Conservation (phyloP, 106 monocot genomes). For the Posidonia australis region DNA sequence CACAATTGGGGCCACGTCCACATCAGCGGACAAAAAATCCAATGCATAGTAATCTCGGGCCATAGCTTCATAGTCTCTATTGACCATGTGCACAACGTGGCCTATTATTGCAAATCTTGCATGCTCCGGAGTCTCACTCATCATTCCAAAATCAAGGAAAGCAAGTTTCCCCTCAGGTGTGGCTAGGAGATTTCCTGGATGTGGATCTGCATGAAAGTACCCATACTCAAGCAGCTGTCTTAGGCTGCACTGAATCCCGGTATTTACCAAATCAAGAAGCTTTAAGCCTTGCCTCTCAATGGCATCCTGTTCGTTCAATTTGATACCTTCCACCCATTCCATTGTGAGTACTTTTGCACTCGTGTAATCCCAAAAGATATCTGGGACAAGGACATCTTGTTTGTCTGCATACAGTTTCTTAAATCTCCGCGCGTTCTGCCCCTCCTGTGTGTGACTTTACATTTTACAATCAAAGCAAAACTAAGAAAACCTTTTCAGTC, state of each 20-base stretch:
- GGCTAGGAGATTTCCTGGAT: constrained; percentile 95
- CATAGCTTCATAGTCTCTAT: constrained; percentile 99
- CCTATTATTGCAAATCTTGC: constrained; percentile 95
- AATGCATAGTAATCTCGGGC: constrained; percentile 94
- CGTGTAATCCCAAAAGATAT: constrained; percentile 99
- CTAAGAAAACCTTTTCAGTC: neutral
- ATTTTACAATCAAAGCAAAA: neutral
- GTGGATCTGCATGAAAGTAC: constrained; percentile 97
- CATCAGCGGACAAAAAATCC: constrained; percentile 76
- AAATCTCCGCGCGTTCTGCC: constrained; percentile 94
- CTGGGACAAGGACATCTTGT: constrained; percentile 83
- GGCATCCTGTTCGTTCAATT: constrained; percentile 86
- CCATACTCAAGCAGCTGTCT: constrained; percentile 97
- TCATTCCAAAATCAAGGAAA: constrained; percentile 99
- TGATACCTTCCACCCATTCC: constrained; percentile 96
- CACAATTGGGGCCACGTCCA: constrained; percentile 96
- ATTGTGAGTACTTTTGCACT: constrained; percentile 95
- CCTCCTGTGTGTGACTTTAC: constrained; percentile 53
- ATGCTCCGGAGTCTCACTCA: constrained; percentile 97
- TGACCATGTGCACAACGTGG: constrained; percentile 98
- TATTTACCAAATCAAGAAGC: constrained; percentile 81
- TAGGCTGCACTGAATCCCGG: constrained; percentile 92
- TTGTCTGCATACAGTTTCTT: constrained; percentile 97
- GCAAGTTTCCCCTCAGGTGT: constrained; percentile 95
- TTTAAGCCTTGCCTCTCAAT: constrained; percentile 92